Conservation (phyloP, 2,329 filamentous ascomycete species). For the Aspergillus carbonarius region DNA sequence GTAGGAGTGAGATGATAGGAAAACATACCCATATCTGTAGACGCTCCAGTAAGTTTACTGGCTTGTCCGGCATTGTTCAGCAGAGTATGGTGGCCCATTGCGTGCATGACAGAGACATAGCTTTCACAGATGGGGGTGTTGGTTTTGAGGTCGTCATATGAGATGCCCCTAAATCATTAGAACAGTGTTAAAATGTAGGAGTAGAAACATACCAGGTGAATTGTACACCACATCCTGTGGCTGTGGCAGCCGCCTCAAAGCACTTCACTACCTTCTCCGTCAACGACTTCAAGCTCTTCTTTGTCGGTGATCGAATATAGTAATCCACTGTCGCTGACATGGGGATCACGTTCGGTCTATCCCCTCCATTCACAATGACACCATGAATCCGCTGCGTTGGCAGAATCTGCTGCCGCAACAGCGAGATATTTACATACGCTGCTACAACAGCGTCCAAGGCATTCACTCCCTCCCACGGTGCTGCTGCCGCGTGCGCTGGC, state of each 20-base stretch:
- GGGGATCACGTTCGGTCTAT: constrained; percentile 57
- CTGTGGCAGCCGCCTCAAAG: constrained; percentile 33
- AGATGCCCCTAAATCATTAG: constrained; percentile 24
- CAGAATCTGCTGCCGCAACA: constrained; percentile 56
- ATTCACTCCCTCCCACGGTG: constrained; percentile 59
- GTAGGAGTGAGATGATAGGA: background rate
- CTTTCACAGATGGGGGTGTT: constrained; percentile 32
- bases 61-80: constrained; percentile 21
- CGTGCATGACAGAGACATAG: constrained; percentile 30
- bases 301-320: constrained; percentile 43
- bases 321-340: constrained; percentile 48
- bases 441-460: constrained; percentile 57
- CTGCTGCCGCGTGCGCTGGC: constrained; percentile 56
- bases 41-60: constrained; percentile 22
- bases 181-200: too few species aligned
- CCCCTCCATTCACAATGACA: constrained; percentile 54
- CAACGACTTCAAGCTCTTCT: constrained; percentile 37
- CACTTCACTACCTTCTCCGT: constrained; percentile 30
- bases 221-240: constrained; percentile 33
- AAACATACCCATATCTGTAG: constrained; percentile 31
- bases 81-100: constrained; percentile 27
- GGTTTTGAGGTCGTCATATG: constrained; percentile 30
- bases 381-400: constrained; percentile 53
- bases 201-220: constrained; percentile 24
- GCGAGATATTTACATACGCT: constrained; percentile 45